Evolutionary conservation across 306 rosid genomes (phyloP), one percentile per base, ranked within the genome.

Genomic region (Glycine tomentella): DNA sequence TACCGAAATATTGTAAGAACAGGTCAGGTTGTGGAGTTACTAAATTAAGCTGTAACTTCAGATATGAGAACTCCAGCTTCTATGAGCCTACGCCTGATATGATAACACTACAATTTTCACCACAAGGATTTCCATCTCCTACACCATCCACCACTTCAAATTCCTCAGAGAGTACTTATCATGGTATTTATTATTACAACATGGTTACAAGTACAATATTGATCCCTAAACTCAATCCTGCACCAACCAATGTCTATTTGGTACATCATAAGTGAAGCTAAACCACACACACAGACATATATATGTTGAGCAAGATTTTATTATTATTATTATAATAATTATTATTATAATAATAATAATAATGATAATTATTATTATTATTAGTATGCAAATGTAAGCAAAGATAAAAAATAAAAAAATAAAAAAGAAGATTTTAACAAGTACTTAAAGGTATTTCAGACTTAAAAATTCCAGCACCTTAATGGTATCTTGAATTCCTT

Each of bases 11-110:
- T 74, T 84, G 92, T 16, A 9, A 6, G 0, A 49, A 57, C 9
- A 76, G 0, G 17, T 0, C 1, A 34, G 83, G 80, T 6, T 81
- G 68, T 2, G 59, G 55, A 8, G 31, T 84, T 17, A 12, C 69
- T 40, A 20, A 34, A n/a, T 72, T 72, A 15, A 84, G 82, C 56
- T 86, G 90, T 17, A 84, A 62, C 5, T 3, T 82, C 44, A 80
- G 71, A 73, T 88, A 51, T 46, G 67, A 83, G 68, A 3, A 5
- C 13, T 0, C 0, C 33, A 16, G 4, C 3, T 84, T 88, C 72
- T 84, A 75, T 44, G 12, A 48, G 10, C 8, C 72, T 13, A 12
- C n/a, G 0, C 8, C 31, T 16, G 42, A 36, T 20, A 17, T 20
- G 7, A 0, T 46, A 11, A 9, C 77, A 44, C 33, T 57, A 7